These are phyloP conservation scores for Quercus bicolor DNA, from an alignment of 306 rosid genomes.

Conservation along the genomic window DNA sequence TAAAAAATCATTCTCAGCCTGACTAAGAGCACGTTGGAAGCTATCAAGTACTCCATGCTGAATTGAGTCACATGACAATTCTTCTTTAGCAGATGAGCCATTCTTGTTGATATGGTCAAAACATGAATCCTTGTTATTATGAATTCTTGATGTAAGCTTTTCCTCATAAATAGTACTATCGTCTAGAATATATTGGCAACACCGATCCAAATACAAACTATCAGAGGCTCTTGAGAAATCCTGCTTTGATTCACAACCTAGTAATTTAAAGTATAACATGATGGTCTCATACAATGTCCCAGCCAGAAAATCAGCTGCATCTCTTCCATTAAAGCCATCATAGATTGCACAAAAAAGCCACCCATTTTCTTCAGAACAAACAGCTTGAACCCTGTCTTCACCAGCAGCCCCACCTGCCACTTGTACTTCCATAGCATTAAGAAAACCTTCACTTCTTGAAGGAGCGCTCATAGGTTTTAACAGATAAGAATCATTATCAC, in stretches of 20 bases:
- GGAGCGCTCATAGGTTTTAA: slow-evolving; percentile 55
- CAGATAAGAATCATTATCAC: slow-evolving; percentile 56
- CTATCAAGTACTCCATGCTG: slow-evolving; percentile 66
- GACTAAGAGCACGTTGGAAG: slow-evolving; percentile 64
- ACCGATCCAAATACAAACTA: slow-evolving; percentile 26
- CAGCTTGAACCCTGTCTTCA: slow-evolving; percentile 99
- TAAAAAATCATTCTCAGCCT: slow-evolving; percentile 84
- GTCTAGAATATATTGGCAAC: slow-evolving; percentile 31
- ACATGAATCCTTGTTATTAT: slow-evolving; percentile 16
- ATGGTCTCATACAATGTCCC: slow-evolving; percentile 91
- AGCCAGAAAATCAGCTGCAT: slow-evolving; percentile 97
- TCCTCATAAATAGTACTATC: slow-evolving; percentile 21
- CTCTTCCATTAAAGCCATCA: slow-evolving; percentile 98
- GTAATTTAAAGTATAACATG: slow-evolving; percentile 51
- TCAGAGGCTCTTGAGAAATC: slow-evolving; percentile 32
- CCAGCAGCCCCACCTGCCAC: slow-evolving; percentile 99
- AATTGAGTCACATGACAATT: slow-evolving; percentile 31
- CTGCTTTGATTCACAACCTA: slow-evolving; percentile 52
- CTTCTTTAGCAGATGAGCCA: slow-evolving; percentile 26
- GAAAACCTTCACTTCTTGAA: slow-evolving; percentile 69
- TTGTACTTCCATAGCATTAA: slow-evolving; percentile 75
- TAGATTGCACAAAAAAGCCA: slow-evolving; percentile 98
- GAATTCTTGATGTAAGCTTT: slow-evolving; percentile 24
- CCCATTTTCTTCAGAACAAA: slow-evolving; percentile 95
- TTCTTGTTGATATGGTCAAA: slow-evolving; percentile 22